Conservation (phyloP, 495 filamentous ascomycete genomes). For the Terfezia claveryi region DNA sequence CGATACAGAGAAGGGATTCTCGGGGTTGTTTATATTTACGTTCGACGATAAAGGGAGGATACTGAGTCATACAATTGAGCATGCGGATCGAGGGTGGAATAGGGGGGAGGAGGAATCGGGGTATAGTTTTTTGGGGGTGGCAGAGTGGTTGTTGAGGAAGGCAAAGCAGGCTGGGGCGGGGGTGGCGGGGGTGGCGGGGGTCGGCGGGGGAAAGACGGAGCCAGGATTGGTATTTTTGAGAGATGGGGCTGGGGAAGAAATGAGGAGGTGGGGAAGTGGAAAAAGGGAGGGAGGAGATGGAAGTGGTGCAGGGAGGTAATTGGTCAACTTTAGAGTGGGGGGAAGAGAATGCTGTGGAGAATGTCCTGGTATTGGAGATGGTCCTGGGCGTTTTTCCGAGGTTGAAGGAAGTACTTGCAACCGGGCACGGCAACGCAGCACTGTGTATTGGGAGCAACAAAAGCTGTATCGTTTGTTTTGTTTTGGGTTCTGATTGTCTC, state of each 20-base stretch:
- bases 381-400: no score
- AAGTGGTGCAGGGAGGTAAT: neutral
- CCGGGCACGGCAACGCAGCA: no score
- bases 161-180: conserved; percentile 5
- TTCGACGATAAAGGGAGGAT: conserved; percentile 82
- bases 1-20: conserved; percentile 36
- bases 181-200: neutral
- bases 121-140: conserved; percentile 11
- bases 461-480: no score
- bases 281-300: neutral
- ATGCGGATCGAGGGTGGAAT: conserved; percentile 49
- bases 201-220: neutral
- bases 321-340: no score
- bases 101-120: conserved; percentile 6
- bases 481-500: no score
- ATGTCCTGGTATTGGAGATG: no score
- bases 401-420: no score
- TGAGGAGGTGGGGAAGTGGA: neutral
- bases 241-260: neutral
- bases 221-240: conserved; percentile 1
- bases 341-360: no score
- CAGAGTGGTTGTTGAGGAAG: conserved; percentile 17
- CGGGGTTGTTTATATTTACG: conserved; percentile 78
- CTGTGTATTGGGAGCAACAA: no score
- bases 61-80: conserved; percentile 74